These are phyloP conservation scores for Phaeosphaeriaceae sp. DNA, from an alignment of 2,329 filamentous ascomycete species.

Conservation along the genomic window DNA sequence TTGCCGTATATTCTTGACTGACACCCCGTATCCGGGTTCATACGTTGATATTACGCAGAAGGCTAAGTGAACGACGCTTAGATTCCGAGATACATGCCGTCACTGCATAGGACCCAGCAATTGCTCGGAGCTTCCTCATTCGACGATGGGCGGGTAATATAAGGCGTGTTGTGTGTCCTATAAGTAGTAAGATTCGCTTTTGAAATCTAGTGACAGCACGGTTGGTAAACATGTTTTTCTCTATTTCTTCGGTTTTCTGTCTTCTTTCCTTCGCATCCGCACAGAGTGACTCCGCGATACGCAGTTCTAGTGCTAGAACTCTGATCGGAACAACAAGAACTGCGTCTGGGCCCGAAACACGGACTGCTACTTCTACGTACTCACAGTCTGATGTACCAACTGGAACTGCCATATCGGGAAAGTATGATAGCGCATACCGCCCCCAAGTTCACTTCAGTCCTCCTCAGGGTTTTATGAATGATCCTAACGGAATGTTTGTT, in stretches of 20 bases:
- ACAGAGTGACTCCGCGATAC: too few relatives aligned
- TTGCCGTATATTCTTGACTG: too few relatives aligned
- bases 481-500: slow-evolving; percentile 69
- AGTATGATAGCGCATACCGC: slow-evolving; percentile 50
- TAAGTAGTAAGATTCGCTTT: too few relatives aligned
- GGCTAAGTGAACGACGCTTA: background rate
- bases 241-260: background rate
- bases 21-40: too few relatives aligned
- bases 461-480: slow-evolving; percentile 61
- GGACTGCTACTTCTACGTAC: slow-evolving; percentile 21
- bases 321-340: too few relatives aligned
- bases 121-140: too few relatives aligned
- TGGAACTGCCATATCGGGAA: slow-evolving; percentile 47
- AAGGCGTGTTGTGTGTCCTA: too few relatives aligned
- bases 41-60: too few relatives aligned
- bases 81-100: background rate
- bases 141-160: too few relatives aligned
- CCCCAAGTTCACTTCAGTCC: slow-evolving; percentile 65
- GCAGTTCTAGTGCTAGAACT: too few relatives aligned
- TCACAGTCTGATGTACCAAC: slow-evolving; percentile 34
- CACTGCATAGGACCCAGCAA: background rate
- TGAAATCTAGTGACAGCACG: too few relatives aligned
- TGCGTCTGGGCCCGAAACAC: background rate
- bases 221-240: too few relatives aligned
- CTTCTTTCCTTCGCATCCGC: background rate